Evolutionary conservation across 257 asterid genomes (phyloP), one percentile per base, ranked within the genome.

Genomic region (Solanum etuberosum): DNA sequence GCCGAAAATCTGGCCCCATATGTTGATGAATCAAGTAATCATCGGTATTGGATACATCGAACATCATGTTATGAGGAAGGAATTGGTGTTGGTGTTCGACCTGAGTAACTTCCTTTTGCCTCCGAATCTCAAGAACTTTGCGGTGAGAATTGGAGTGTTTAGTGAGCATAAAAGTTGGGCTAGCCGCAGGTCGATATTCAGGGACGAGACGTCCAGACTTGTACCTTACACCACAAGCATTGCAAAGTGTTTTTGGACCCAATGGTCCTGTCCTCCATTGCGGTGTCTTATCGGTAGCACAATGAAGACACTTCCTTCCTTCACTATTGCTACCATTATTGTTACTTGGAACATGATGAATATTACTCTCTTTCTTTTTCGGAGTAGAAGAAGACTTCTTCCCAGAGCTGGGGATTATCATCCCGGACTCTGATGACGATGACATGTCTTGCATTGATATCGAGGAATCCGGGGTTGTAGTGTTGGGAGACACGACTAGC

Each of bases 211-310:
- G 88, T 5, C 99, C 99, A 35, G 99, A 95, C 90, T 96, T 96
- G 90, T 93, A 95, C 91, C 99, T 83, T 3, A 96, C 99, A 5
- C 99, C 99, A 77, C 99, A 96, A 2, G 99, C 99, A 31, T 96
- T 96, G 88, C 99, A 96, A 18, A 95, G 95, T 3, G 99, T 96
- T 90, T 96, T 96, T 27, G 99, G 99, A 42, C 99, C 99, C 97
- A 93, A 85, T 35, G 99, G 98, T 81, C 99, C 99, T 5, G 98
- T 96, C 65, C 99, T 84, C 99, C 99, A 95, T 78, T 96, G 99
- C 6, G 99, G 99, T 51, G 99, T 96, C 93, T 96, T 96, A 90
- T 96, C 98, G 2, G 98, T 95, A 74, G 98, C 97, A 88, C 99
- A 96, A 51, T 96, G 99, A 31, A 94, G 95, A 93, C 99, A 96